Evolutionary conservation across 768 basidiomycete genomes (phyloP).

Genomic region (Collybiopsis confluens): DNA sequence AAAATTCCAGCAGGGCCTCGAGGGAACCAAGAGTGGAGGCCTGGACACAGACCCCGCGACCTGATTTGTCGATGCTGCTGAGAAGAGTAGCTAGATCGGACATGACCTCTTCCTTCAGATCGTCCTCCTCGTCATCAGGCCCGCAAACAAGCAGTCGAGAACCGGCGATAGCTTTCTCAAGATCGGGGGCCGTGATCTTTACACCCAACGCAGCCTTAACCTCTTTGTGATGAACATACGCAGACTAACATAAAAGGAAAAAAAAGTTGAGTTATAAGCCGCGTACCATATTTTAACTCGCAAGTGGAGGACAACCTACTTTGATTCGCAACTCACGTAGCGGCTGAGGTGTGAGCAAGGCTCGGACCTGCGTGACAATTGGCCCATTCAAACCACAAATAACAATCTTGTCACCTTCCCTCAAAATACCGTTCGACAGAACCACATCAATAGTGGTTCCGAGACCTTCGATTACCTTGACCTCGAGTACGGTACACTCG

Average conservation of each 20-base stretch:
- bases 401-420: conserved; percentile 91
- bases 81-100: conserved; percentile 86
- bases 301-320: too few relatives aligned
- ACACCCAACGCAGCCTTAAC: conserved; percentile 97
- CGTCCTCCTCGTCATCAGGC: conserved; percentile 96
- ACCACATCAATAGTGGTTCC: conserved; percentile 98
- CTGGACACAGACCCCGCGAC: conserved; percentile 96
- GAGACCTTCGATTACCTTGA: conserved; percentile 96
- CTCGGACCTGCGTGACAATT: conserved; percentile 92
- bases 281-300: too few relatives aligned
- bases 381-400: conserved; percentile 97
- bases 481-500: conserved; percentile 97
- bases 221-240: conserved; percentile 95
- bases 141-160: conserved; percentile 89
- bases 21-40: conserved; percentile 96
- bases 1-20: conserved; percentile 94
- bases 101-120: conserved; percentile 93
- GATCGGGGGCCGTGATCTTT: conserved; percentile 90
- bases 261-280: too few relatives aligned
- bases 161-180: conserved; percentile 97
- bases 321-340: conserved; percentile 94
- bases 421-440: conserved; percentile 88
- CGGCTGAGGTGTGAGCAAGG: conserved; percentile 93
- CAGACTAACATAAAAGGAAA: conserved; percentile 61
- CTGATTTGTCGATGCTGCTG: conserved; percentile 90